Conservation (phyloP, 768 basidiomycete genomes). For the Psilocybe azurescens region DNA sequence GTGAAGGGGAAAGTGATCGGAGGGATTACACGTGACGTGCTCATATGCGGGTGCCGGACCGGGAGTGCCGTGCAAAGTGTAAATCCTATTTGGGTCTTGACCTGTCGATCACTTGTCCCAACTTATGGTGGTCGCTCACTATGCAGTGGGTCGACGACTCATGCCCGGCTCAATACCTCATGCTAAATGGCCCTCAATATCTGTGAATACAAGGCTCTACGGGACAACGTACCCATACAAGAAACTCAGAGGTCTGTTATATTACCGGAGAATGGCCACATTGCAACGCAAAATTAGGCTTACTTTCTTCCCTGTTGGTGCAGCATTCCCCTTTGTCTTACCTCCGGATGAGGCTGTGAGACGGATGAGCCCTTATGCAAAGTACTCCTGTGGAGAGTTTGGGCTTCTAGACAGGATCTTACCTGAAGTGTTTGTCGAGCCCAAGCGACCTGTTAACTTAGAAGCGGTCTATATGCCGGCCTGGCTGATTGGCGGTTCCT, state of each 20-base stretch:
- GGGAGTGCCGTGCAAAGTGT: not conserved
- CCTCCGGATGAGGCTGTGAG: constrained; percentile 16
- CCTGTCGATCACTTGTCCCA: too few species aligned
- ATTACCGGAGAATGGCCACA: not conserved
- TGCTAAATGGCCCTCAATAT: not conserved
- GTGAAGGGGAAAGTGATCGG: constrained; percentile 1
- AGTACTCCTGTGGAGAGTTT: not conserved
- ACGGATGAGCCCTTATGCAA: constrained; percentile 1
- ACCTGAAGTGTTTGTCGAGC: not conserved
- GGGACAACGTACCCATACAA: constrained; percentile 5
- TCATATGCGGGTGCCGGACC: not conserved
- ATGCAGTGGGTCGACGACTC: not conserved
- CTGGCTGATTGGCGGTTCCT: constrained; percentile 1
- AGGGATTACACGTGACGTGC: constrained; percentile 7
- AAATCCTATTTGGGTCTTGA: not conserved
- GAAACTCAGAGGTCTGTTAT: constrained; percentile 20
- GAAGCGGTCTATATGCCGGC: constrained; percentile 8
- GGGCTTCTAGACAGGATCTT: not conserved
- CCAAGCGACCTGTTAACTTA: constrained; percentile 5
- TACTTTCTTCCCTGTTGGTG: not conserved
- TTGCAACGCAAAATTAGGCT: not conserved
- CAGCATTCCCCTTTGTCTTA: constrained; percentile 20
- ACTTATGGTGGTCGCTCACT: not conserved
- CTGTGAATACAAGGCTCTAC: not conserved
- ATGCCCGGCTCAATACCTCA: not conserved